Evolutionary conservation across 495 filamentous ascomycete species (phyloP), one percentile per base, ranked within the genome.

Genomic region (Pyronema omphalodes): DNA sequence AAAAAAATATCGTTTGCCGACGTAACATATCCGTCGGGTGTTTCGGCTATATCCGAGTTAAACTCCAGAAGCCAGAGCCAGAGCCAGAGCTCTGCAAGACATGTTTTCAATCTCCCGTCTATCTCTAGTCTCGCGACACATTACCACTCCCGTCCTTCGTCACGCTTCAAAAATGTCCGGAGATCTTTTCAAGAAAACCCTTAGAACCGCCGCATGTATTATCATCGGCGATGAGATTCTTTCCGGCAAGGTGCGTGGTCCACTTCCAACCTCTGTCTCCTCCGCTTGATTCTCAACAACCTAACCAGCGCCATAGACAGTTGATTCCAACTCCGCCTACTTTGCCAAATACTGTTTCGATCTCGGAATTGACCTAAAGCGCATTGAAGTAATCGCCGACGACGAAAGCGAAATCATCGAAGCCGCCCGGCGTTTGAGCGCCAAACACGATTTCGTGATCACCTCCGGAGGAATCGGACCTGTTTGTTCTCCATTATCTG

Each of bases 191-290:
- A 12, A 48, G 14, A 58, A 54, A 18, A 35, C 61, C 17, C 44
- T 64, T 55, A 79, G 87, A 63, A 95, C 89, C 47, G 91, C 91
- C 33, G 91, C 84, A 55, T 94, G 87, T 64, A 70, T 98, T 45
- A 87, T 98, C 58, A 98, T 98, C 59, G 91, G 91, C 17, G 89
- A 98, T 68, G 91, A 98, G 65, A 85, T 98, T 3, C 74, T 98
- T 3, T 86, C 86, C n/a, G 91, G 91, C 57, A 98, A 98, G 82
- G 89, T 85, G 63, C 44, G 70, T 63, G 23, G 9, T 43, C 34
- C 5, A 39, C 8, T 18, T 19, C 18, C 8, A 18, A 12, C 51
- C 9, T 56, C 17, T 12, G n/a, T n/a, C 39, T 40, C 23, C 39
- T 41, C 15, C 37, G 37, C 37, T 5, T 8, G 5, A 9, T 14